Percentiles rank a stretch among this genome's conserved stretches.
Evolutionary conservation across 2,329 filamentous ascomycete genomes (phyloP).

Genomic region (Paecilomyces sp.): DNA sequence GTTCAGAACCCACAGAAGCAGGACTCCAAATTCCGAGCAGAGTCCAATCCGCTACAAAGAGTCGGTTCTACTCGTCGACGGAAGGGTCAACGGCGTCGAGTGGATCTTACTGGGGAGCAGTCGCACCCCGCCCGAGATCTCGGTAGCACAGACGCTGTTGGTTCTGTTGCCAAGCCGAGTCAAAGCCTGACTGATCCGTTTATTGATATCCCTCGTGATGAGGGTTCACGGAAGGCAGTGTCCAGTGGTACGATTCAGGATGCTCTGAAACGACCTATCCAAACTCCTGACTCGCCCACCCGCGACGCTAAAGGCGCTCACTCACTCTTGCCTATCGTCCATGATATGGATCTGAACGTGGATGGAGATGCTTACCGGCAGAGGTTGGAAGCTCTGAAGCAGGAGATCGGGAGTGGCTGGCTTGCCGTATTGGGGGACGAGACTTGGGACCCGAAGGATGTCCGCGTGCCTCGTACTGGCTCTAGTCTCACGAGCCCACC

Average conservation of each 20-base stretch:
- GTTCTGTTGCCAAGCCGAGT: background rate
- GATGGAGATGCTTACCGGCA: slow-evolving; percentile 75
- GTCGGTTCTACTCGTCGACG: slow-evolving; percentile 32
- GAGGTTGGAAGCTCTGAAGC: slow-evolving; percentile 78
- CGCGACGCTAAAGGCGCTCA: slow-evolving; percentile 9
- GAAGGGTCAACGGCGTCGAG: slow-evolving; percentile 49
- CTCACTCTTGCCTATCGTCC: slow-evolving; percentile 16
- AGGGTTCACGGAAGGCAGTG: background rate
- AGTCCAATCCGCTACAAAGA: slow-evolving; percentile 10
- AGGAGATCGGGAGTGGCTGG: slow-evolving; percentile 81
- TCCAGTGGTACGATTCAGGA: background rate
- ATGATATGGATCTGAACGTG: slow-evolving; percentile 29
- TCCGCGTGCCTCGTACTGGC: slow-evolving; percentile 21
- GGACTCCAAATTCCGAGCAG: slow-evolving; percentile 6
- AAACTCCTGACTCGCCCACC: slow-evolving; percentile 10
- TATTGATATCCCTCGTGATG: background rate
- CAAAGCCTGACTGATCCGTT: background rate
- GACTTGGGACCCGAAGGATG: slow-evolving; percentile 39
- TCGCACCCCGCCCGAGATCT: slow-evolving; percentile 6
- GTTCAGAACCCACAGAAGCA: slow-evolving; percentile 4
- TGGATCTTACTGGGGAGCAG: slow-evolving; percentile 48
- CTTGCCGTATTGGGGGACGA: slow-evolving; percentile 80
- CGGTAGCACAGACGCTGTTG: background rate
- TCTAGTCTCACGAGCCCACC: slow-evolving; percentile 24
- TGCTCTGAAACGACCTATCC: slow-evolving; percentile 11